Evolutionary conservation across 192 early-diverging fungal genomes (phyloP).

Genomic region (Rhizophagus clarus): DNA sequence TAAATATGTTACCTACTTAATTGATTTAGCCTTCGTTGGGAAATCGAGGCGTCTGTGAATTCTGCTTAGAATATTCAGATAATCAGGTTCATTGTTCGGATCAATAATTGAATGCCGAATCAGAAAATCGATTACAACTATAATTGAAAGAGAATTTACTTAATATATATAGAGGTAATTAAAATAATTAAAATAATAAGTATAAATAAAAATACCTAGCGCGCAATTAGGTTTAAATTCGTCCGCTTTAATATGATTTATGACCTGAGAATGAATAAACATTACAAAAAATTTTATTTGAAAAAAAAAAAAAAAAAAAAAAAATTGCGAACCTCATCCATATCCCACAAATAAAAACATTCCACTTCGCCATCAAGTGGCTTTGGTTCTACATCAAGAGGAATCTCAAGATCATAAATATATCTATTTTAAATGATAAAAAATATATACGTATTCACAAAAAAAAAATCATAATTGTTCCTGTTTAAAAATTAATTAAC

Average conservation of each 20-base stretch:
- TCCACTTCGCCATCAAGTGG: constrained; percentile 89
- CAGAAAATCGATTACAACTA: constrained; percentile 81
- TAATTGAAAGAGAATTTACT: too few species aligned
- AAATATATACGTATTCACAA: not conserved
- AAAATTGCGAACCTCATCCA: constrained; percentile 63
- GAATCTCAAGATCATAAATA: constrained; percentile 83
- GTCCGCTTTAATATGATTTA: constrained; percentile 42
- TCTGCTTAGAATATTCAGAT: constrained; percentile 66
- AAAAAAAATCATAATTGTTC: not conserved
- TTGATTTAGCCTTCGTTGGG: constrained; percentile 37
- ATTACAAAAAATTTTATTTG: not conserved
- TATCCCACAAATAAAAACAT: constrained; percentile 67
- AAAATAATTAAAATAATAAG: not conserved
- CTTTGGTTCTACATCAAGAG: constrained; percentile 56
- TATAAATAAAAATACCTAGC: constrained; percentile 34
- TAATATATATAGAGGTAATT: not conserved
- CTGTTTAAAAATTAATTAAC: not conserved
- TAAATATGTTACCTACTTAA: too few species aligned
- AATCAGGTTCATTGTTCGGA: constrained; percentile 82
- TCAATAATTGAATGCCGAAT: constrained; percentile 73
- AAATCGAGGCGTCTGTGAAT: constrained; percentile 69
- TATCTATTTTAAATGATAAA: constrained; percentile 48
- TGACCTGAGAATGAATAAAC: constrained; percentile 33
- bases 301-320: constrained; percentile 1
- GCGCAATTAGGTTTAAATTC: constrained; percentile 90